Evolutionary conservation across 306 rosid genomes (phyloP), one percentile per base, ranked within the genome.

Genomic region (Castanea mollissima): DNA sequence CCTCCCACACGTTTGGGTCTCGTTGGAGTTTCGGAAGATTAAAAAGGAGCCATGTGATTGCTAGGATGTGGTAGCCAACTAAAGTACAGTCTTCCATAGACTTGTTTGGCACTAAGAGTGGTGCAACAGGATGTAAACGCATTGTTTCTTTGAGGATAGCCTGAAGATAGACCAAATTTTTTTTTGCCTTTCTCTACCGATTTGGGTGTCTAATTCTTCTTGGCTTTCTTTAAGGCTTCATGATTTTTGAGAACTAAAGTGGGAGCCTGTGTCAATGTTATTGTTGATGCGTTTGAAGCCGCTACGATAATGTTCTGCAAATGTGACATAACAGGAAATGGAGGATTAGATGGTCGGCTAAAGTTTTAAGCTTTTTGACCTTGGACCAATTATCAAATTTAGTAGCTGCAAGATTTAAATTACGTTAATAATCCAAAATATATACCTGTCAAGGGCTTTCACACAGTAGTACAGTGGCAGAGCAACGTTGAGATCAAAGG

Each of bases 81-180:
- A 83, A 29, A 11, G 54, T 74, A 64, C 85, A 86, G 54, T 77
- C 86, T 9, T 86, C 83, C 0, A 4, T 23, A 12, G 78, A 67
- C 21, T 76, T 75, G 14, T 71, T 80, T 0, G 85, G 84, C 3
- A 51, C 7, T 15, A 51, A 5, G 11, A 83, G 67, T 16, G 86
- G 89, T 3, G 13, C 80, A 0, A 76, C 69, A 0, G 86, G 89
- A 60, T 82, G 83, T 21, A 86, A 25, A 34, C 86, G 83, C 35
- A 85, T 5, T 4, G 86, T 75, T 76, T 85, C 88, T 32, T 75
- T 82, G 18, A 82, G 6, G 0, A 85, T 46, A 32, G 84, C 84
- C 18, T 79, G 78, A 13, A 86, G 79, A 63, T 82, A 82, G 44
- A 68, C 19, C 2, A 86, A 71, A 7, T 76, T 73, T 9, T 76